These are phyloP conservation scores for Sarocladium oryzae DNA, from an alignment of 2,329 filamentous ascomycete genomes.

Conservation along the genomic window DNA sequence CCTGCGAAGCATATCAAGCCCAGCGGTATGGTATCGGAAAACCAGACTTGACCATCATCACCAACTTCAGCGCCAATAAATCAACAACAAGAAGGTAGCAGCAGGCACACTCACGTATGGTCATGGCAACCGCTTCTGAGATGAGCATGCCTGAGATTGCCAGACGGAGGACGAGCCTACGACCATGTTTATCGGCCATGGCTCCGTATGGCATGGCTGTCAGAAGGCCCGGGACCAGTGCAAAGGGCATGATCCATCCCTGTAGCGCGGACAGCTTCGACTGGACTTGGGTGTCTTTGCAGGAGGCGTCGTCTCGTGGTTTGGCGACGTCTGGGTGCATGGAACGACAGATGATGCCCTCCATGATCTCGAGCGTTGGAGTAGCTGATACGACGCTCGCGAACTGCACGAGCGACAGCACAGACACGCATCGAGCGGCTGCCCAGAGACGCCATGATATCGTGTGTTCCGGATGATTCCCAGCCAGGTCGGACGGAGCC, in stretches of 20 bases:
- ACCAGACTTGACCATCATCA: neutral
- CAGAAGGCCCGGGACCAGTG: constrained; percentile 1
- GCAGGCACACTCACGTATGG: no score
- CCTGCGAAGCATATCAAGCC: constrained; percentile 5
- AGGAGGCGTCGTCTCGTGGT: neutral
- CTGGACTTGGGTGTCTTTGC: neutral
- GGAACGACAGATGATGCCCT: constrained; percentile 5
- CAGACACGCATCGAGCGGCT: neutral
- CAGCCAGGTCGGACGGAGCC: no score
- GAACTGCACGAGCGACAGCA: neutral
- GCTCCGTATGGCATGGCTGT: constrained; percentile 7
- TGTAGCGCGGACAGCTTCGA: constrained; percentile 4
- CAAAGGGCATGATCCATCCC: constrained; percentile 2
- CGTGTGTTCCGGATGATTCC: no score
- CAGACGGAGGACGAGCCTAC: neutral
- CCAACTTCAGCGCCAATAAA: no score
- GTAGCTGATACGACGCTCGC: neutral
- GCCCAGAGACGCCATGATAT: neutral
- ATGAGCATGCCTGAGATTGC: neutral
- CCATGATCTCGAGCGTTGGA: neutral
- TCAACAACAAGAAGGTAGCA: no score
- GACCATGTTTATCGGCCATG: neutral
- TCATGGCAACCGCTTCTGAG: no score
- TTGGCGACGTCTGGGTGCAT: neutral
- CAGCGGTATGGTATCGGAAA: neutral